Conservation (phyloP, 1,139 yeast species). For the Candida tropicalis region DNA sequence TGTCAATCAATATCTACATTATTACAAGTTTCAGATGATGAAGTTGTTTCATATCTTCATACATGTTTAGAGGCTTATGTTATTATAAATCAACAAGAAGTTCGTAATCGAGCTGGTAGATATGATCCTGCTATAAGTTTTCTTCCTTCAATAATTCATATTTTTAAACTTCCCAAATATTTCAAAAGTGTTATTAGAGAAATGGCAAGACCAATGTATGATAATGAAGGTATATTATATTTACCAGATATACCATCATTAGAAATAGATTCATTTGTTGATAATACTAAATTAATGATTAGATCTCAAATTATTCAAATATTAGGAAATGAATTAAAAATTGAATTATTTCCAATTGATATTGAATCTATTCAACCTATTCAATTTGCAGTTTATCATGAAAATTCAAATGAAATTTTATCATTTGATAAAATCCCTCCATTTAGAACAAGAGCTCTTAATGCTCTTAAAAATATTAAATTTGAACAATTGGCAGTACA, state of each 20-base stretch:
- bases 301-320: conserved; percentile 6
- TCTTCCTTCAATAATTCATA: conserved; percentile 7
- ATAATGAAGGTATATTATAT: conserved; percentile 6
- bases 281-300: conserved; percentile 7
- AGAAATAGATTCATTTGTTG: conserved; percentile 5
- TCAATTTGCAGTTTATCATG: conserved; percentile 10
- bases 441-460: conserved; percentile 9
- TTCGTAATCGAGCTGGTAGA: conserved; percentile 7
- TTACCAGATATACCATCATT: conserved; percentile 8
- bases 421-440: conserved; percentile 7
- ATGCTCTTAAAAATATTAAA: conserved; percentile 9
- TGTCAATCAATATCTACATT: conserved; percentile 3
- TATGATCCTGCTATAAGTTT: conserved; percentile 7
- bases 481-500: conserved; percentile 9
- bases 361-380: conserved; percentile 10
- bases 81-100: conserved; percentile 10
- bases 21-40: conserved; percentile 7
- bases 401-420: conserved; percentile 9
- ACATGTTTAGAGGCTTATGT: conserved; percentile 10
- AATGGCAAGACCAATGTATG: conserved; percentile 14
- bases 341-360: conserved; percentile 6
- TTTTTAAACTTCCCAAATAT: conserved; percentile 10
- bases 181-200: conserved; percentile 12
- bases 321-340: conserved; percentile 4
- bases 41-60: conserved; percentile 9